Conservation (phyloP, 1,284 basidiomycete species). For the Singerocomus inundabilis region DNA sequence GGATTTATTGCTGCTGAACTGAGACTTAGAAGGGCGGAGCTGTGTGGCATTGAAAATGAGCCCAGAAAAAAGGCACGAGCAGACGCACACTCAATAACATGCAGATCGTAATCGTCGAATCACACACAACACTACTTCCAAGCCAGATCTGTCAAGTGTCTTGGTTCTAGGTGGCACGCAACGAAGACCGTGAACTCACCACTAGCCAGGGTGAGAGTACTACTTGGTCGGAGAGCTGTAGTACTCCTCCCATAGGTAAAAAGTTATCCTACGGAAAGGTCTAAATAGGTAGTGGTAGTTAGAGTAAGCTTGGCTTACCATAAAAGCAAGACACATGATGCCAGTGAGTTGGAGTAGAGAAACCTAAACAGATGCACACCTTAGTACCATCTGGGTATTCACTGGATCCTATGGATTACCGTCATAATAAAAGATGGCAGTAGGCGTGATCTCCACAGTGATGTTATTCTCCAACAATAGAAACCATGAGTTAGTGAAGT, state of each 20-base stretch:
- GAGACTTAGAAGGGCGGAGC: conserved; percentile 16
- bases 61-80: neutral
- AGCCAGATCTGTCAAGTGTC: conserved; percentile 23
- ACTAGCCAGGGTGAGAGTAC: conserved; percentile 2
- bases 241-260: neutral
- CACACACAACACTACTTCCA: conserved; percentile 19
- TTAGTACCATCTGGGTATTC: too few relatives aligned
- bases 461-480: conserved; percentile 25
- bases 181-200: neutral
- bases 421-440: conserved; percentile 12
- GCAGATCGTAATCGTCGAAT: conserved; percentile 20
- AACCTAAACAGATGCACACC: neutral
- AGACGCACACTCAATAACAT: conserved; percentile 21
- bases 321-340: neutral
- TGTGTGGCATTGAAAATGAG: neutral
- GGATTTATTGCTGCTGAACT: neutral
- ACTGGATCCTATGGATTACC: conserved; percentile 8
- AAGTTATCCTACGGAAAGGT: neutral
- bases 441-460: conserved; percentile 1
- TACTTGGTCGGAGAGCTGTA: too few relatives aligned
- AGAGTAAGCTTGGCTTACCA: neutral
- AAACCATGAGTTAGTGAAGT: conserved; percentile 22
- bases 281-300: neutral
- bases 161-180: neutral
- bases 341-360: conserved; percentile 20